phyloP scores from a whole-genome alignment of 306 rosid genomes.

The Herpetospermum pedunculosum region DNA sequence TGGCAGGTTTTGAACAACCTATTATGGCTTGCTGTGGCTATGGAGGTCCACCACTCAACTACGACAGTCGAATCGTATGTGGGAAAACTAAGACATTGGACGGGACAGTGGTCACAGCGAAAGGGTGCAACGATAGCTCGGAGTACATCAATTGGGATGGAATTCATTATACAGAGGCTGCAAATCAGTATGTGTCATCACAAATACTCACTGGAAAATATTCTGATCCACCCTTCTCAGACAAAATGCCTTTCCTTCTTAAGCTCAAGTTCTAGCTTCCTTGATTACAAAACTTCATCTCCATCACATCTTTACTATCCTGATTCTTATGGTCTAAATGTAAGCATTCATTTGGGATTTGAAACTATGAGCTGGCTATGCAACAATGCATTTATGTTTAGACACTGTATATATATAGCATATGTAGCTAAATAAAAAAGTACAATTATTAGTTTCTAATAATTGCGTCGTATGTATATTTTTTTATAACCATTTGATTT shows the following conservation, averaged over 20 bases:
- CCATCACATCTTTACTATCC: neutral
- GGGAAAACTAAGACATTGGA: constrained; percentile 62
- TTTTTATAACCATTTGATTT: too few relatives aligned
- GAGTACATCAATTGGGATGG: constrained; percentile 81
- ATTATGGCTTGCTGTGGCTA: constrained; percentile 84
- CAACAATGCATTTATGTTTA: neutral
- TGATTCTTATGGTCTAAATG: neutral
- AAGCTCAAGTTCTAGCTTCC: constrained; percentile 41
- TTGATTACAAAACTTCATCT: constrained; percentile 4
- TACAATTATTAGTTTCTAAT: too few relatives aligned
- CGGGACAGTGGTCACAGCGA: constrained; percentile 55
- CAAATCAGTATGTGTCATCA: constrained; percentile 62
- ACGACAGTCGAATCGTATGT: constrained; percentile 40
- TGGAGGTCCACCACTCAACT: constrained; percentile 90
- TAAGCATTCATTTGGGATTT: neutral
- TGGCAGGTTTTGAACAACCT: constrained; percentile 68
- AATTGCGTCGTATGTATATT: too few relatives aligned
- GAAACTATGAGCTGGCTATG: neutral
- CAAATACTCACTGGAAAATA: constrained; percentile 74
- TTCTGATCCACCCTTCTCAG: constrained; percentile 74
- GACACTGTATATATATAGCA: neutral
- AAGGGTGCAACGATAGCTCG: constrained; percentile 46
- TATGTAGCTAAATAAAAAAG: neutral
- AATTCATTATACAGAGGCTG: constrained; percentile 83
- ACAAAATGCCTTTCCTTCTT: constrained; percentile 70